Evolutionary conservation across 2,329 filamentous ascomycete genomes (phyloP), one percentile per base, ranked within the genome.

Genomic region (Ceratocystiopsis brevicomis): DNA sequence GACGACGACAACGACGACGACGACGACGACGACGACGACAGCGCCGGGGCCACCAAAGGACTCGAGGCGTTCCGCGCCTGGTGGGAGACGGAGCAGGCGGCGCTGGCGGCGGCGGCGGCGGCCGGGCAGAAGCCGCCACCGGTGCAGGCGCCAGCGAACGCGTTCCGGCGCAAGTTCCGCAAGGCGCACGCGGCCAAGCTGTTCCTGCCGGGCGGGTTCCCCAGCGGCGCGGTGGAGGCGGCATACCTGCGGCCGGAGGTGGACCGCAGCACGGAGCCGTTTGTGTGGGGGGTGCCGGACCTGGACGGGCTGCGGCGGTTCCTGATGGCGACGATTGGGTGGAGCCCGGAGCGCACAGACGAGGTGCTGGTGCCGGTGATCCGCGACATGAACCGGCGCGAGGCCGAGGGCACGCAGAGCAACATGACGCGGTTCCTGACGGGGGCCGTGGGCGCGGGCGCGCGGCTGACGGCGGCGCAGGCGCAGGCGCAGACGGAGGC

Each of bases 311-410:
- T 98, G 48, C 67, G 92, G 8, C 67, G 70, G 21, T 98, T 90
- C 54, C 66, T 98, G 35, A 94, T 92, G 81, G 66, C 73, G 1
- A 95, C 88, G 2, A 84, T 98, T 51, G 90, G 90, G 0, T 98
- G 90, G 90, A 77, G 69, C 44, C 78, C 81, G 57, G 88, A 96
- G 59, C 70, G 86, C 9, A 96, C 88, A 0, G 90, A 98, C 54
- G 90, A 98, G 59, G 82, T 98, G 2, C 71, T 98, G 2, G 84
- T 98, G 1, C 90, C 90, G 0, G 92, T 98, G 1, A 90, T 98
- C 49, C 72, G 78, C 45, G 90, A 98, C 54, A 93, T 98, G 82
- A 96, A 96, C 57, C 73, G 76, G 4, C 71, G 90, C 36, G 81
- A 84, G 50, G 69, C 76, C 25, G 90, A 96, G 61, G 90, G 90